A percentile compares a stretch with the other conserved stretches of the same genome.
These are phyloP conservation scores for Puccinia coronata DNA, from an alignment of 1,284 basidiomycete species.

Conservation along the genomic window DNA sequence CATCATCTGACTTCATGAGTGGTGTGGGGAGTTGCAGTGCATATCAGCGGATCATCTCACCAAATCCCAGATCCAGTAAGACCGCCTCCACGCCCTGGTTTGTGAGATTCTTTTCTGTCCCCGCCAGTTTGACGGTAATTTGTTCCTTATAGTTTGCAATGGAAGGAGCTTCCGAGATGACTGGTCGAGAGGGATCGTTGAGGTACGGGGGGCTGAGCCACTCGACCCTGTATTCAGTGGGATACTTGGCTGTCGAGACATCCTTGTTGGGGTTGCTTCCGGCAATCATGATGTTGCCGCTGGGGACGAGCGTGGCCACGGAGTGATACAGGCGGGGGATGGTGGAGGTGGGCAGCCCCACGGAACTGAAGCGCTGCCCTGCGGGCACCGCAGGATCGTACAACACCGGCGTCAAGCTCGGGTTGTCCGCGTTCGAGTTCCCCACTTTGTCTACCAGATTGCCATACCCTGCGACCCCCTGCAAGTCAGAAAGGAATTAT, in stretches of 20 bases:
- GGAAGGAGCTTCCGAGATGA: constrained; percentile 1
- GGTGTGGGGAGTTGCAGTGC: background rate
- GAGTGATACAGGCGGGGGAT: constrained; percentile 80
- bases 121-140: background rate
- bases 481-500: too few species aligned
- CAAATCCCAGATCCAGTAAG: constrained; percentile 41
- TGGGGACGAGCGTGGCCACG: constrained; percentile 56
- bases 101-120: background rate
- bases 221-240: constrained; percentile 78
- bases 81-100: constrained; percentile 10
- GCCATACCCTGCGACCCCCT: constrained; percentile 70
- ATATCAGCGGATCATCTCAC: background rate
- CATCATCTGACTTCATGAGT: background rate
- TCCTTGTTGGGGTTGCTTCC: constrained; percentile 82
- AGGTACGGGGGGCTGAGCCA: constrained; percentile 62
- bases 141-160: constrained; percentile 12
- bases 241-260: constrained; percentile 68
- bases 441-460: constrained; percentile 73
- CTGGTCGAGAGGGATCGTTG: constrained; percentile 2
- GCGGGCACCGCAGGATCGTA: constrained; percentile 68
- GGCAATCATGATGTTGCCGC: constrained; percentile 64
- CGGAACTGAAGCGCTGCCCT: constrained; percentile 68
- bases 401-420: constrained; percentile 72
- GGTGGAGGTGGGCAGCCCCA: constrained; percentile 68
- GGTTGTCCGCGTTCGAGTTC: constrained; percentile 74